Percentiles rank a stretch among this genome's conserved stretches.
Conservation (phyloP, 371 early-diverging fungal genomes). For the Haplosporangium sp. region DNA sequence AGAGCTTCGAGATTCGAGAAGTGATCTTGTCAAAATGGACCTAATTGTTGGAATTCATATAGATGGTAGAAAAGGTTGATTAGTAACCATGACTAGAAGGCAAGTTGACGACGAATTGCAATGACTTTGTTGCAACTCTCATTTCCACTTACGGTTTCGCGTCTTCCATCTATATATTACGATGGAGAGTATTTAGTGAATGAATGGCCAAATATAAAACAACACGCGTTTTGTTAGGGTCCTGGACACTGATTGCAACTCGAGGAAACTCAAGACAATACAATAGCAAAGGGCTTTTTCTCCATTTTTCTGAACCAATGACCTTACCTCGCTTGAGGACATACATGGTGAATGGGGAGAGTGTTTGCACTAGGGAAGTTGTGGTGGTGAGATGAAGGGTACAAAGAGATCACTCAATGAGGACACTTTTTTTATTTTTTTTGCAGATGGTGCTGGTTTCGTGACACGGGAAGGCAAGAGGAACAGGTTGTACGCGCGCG, state of each 20-base stretch:
- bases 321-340: slow-evolving; percentile 55
- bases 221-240: background rate
- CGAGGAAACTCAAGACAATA: background rate
- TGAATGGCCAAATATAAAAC: background rate
- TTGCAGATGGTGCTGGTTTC: too few relatives aligned
- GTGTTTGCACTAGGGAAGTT: background rate
- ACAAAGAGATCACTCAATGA: background rate
- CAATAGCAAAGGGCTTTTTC: too few relatives aligned
- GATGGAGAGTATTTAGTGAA: background rate
- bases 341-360: slow-evolving; percentile 24
- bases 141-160: slow-evolving; percentile 41
- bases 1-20: slow-evolving; percentile 83
- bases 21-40: slow-evolving; percentile 60
- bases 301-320: too few relatives aligned
- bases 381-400: background rate
- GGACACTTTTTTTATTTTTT: too few relatives aligned
- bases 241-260: background rate
- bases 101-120: background rate
- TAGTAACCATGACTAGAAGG: background rate
- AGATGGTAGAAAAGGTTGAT: background rate
- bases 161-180: slow-evolving; percentile 49
- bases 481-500: background rate
- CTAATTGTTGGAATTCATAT: slow-evolving; percentile 9
- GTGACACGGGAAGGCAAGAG: too few relatives aligned
- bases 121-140: background rate